Evolutionary conservation across 768 basidiomycete species (phyloP), one percentile per base, ranked within the genome.

Genomic region (Tylopilus balloui): DNA sequence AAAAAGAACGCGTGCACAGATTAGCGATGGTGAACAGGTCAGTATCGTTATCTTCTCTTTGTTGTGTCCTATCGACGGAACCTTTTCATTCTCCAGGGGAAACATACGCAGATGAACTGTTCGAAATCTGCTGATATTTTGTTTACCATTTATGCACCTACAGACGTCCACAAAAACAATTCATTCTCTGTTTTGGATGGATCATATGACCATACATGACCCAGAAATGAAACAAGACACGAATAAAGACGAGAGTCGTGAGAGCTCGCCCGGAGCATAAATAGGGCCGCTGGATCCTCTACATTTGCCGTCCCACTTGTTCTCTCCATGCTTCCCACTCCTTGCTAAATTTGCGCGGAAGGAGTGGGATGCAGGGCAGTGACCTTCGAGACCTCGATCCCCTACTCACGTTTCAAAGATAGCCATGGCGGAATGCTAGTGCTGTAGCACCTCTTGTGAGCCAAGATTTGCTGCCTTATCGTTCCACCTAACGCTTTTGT

Each of bases 21-120:
- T 58, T 78, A 47, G 92, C 86, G 2, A 84, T 86, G 76, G 76
- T 85, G 24, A 88, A 88, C 64, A 81, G 88, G 88, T 88, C 47
- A 51, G 85, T 72, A 1, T 11, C 6, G 17, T 19, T n/a, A 1
- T 17, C 12, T 7, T 14, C n/a, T 42, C 3, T 20, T 13, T 6
- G 6, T 5, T 19, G 11, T 37, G 7, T 44, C 27, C 14, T 17
- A 11, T 49, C 17, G 14, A 31, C 28, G 45, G 40, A 63, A 21
- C 48, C 6, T 8, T 17, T 31, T 27, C 45, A 50, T 47, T 45
- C 23, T 19, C 11, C 7, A 71, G 58, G 50, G 63, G 58, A 35
- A 60, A 63, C 15, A 17, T 63, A 43, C 54, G 53, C 17, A 45
- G 56, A 47, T 58, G 23, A 62, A 27, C 10, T 9, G 2, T n/a